phyloP scores from a whole-genome alignment of 257 asterid genomes.

The Ligustrum vulgare region DNA sequence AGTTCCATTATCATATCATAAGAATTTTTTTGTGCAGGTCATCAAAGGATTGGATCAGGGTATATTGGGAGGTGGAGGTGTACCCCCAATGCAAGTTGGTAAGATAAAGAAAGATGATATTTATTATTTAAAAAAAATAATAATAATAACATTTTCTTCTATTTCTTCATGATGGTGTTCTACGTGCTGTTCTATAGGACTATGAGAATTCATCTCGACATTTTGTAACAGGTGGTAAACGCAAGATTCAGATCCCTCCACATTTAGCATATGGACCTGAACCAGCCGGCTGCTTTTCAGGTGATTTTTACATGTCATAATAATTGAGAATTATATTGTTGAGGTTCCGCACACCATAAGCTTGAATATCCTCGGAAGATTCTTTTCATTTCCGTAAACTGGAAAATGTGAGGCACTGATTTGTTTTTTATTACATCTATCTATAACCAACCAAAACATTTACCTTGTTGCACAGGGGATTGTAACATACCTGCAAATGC shows the following conservation, averaged over 20 bases:
- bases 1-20: not conserved
- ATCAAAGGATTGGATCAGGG: slow-evolving; percentile 93
- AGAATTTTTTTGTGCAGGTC: slow-evolving; percentile 39
- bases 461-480: slow-evolving; percentile 52
- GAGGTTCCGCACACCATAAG: not conserved
- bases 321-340: not conserved
- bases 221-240: slow-evolving; percentile 65
- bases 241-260: slow-evolving; percentile 87
- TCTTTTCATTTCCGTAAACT: not conserved
- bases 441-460: not conserved
- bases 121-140: not conserved
- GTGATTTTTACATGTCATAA: slow-evolving; percentile 26
- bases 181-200: not conserved
- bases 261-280: slow-evolving; percentile 84
- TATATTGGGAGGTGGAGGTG: slow-evolving; percentile 88
- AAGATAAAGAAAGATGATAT: slow-evolving; percentile 21
- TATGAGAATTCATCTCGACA: slow-evolving; percentile 7
- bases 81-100: slow-evolving; percentile 93
- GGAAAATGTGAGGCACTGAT: not conserved
- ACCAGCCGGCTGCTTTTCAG: slow-evolving; percentile 94
- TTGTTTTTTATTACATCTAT: slow-evolving; percentile 1
- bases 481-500: slow-evolving; percentile 92
- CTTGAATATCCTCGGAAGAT: not conserved
- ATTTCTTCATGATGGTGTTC: not conserved
- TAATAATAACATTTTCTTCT: not conserved